Percentiles rank a stretch among this genome's conserved stretches.
These are phyloP conservation scores for Physaria fendleri DNA, from an alignment of 345 rosid genomes.

Conservation along the genomic window DNA sequence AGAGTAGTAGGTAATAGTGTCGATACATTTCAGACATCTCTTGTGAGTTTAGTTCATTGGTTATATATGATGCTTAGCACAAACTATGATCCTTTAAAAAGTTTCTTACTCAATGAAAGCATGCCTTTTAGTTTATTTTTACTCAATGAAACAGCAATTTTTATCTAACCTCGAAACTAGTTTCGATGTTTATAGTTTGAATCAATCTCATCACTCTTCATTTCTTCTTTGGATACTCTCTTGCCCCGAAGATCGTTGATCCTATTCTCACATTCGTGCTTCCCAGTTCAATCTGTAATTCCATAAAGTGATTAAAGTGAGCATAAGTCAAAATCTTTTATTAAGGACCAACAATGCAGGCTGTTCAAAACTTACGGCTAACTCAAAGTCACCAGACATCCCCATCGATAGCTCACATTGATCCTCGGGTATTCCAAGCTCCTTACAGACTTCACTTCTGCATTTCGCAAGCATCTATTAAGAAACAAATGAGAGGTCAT, in stretches of 20 bases:
- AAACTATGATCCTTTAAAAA: no score
- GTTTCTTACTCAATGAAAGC: no score
- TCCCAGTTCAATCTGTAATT: constrained; percentile 80
- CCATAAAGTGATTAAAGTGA: not conserved
- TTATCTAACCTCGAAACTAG: not conserved
- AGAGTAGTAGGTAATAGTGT: constrained; percentile 3
- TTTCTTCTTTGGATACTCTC: constrained; percentile 72
- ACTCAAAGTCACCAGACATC: constrained; percentile 92
- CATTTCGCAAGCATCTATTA: constrained; percentile 70
- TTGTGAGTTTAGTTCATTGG: no score
- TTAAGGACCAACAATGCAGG: not conserved
- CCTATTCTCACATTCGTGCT: constrained; percentile 92
- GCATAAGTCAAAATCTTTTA: not conserved
- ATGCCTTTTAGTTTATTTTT: no score
- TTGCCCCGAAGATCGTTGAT: constrained; percentile 81
- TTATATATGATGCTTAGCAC: no score
- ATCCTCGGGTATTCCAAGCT: constrained; percentile 69
- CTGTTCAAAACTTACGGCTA: constrained; percentile 70
- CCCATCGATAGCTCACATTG: constrained; percentile 98
- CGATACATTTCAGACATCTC: constrained; percentile 6
- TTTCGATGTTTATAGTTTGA: not conserved
- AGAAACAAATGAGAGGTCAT: not conserved
- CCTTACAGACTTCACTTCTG: constrained; percentile 84
- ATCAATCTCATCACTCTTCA: constrained; percentile 11
- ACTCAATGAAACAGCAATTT: no score